A percentile compares a stretch with the other conserved stretches of the same genome.
Conservation (phyloP, 768 basidiomycete genomes). For the Hericium coralloides region DNA sequence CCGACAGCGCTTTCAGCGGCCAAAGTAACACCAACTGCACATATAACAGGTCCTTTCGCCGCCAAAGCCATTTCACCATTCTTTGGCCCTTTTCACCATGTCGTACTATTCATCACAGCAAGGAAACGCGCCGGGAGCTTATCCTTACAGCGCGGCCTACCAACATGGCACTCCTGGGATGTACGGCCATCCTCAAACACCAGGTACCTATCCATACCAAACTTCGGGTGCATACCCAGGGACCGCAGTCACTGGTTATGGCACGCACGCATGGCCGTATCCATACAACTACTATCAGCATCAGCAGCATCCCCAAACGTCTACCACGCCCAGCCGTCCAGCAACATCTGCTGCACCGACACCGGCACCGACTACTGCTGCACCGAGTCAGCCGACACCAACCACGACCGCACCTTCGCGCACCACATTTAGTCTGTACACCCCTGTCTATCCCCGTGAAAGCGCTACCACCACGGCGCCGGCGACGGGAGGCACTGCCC, state of each 20-base stretch:
- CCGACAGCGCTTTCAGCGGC: too few species aligned
- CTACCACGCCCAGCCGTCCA: too few species aligned
- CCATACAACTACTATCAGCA: conserved; percentile 46
- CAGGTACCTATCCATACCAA: conserved; percentile 43
- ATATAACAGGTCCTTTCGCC: too few species aligned
- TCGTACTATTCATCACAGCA: conserved; percentile 22
- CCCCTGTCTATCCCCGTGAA: conserved; percentile 44
- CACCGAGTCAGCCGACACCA: conserved; percentile 3
- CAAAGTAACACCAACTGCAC: too few species aligned
- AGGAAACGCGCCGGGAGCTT: conserved; percentile 39
- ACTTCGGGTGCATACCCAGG: conserved; percentile 42
- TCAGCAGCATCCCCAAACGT: conserved; percentile 8
- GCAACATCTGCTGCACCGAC: too few species aligned
- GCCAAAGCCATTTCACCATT: too few species aligned
- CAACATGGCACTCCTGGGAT: conserved; percentile 33
- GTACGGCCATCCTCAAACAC: conserved; percentile 22
- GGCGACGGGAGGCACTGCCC: conserved; percentile 30
- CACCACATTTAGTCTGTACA: conserved; percentile 21
- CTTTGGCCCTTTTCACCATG: conserved; percentile 12
- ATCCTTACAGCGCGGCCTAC: conserved; percentile 56
- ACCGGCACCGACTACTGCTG: too few species aligned
- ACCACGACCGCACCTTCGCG: conserved; percentile 12
- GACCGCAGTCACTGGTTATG: conserved; percentile 61
- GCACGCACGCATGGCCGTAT: conserved; percentile 50
- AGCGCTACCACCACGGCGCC: conserved; percentile 31